Percentiles rank a stretch among this genome's conserved stretches.
phyloP scores from a whole-genome alignment of 73 alveolate genomes.

The Stentor coeruleus region DNA sequence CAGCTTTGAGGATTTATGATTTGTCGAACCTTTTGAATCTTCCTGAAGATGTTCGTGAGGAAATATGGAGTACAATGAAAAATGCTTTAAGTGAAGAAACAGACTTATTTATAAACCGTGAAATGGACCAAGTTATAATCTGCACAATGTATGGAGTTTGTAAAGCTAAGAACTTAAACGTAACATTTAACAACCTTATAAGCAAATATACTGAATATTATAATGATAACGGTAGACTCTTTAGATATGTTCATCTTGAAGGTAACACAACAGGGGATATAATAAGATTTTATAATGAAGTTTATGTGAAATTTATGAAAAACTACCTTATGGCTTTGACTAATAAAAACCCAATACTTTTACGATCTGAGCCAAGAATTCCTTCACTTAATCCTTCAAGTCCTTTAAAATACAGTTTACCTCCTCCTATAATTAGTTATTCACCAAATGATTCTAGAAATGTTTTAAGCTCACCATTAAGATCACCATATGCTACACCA shows the following conservation, averaged over 20 bases:
- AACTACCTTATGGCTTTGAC: slow-evolving; percentile 32
- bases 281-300: slow-evolving; percentile 51
- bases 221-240: slow-evolving; percentile 16
- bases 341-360: too few species aligned
- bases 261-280: slow-evolving; percentile 36
- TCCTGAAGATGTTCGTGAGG: slow-evolving; percentile 43
- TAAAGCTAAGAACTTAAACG: slow-evolving; percentile 29
- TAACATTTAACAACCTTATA: slow-evolving; percentile 1
- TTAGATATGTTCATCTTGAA: slow-evolving; percentile 30
- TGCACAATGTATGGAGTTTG: slow-evolving; percentile 69
- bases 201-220: slow-evolving; percentile 4
- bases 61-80: slow-evolving; percentile 55
- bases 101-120: slow-evolving; percentile 44
- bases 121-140: slow-evolving; percentile 54
- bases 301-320: slow-evolving; percentile 51
- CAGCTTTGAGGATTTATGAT: slow-evolving; percentile 46
- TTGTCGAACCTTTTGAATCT: slow-evolving; percentile 30
- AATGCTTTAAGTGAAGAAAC: slow-evolving; percentile 41
- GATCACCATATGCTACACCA: slow-evolving; percentile 20
- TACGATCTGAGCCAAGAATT: slow-evolving; percentile 30
- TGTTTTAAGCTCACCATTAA: background rate
- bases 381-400: slow-evolving; percentile 49
- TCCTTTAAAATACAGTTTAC: slow-evolving; percentile 46
- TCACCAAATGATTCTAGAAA: background rate
- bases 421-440: slow-evolving; percentile 34